These are phyloP conservation scores for Globisporangium cylindrosporum DNA, from an alignment of 352 stramenopile genomes.

Conservation along the genomic window DNA sequence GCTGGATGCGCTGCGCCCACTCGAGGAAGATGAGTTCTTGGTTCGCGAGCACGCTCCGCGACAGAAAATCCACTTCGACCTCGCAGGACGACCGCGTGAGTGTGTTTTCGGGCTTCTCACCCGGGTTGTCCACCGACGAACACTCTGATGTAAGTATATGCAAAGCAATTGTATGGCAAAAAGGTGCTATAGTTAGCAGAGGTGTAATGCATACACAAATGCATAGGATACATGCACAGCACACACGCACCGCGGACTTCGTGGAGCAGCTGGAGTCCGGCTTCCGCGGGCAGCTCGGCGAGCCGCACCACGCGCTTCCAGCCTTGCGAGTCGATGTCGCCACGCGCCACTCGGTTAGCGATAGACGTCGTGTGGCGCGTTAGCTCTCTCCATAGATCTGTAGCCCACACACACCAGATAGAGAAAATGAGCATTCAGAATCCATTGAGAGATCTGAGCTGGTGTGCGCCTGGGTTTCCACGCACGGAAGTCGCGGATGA, in stretches of 20 bases:
- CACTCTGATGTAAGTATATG: constrained; percentile 23
- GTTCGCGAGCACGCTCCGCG: constrained; percentile 16
- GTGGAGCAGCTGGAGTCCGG: constrained; percentile 30
- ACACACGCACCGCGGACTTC: constrained; percentile 31
- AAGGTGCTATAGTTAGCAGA: not conserved
- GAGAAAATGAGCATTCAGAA: not conserved
- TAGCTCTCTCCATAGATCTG: constrained; percentile 35
- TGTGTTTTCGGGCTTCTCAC: constrained; percentile 48
- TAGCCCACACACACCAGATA: not conserved
- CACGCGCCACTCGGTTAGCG: not conserved
- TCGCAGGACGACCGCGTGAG: constrained; percentile 37
- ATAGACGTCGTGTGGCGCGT: constrained; percentile 17
- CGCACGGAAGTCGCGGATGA: constrained; percentile 16
- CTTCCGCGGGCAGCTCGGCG: constrained; percentile 15
- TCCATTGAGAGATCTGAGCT: not conserved
- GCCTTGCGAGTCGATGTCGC: not conserved
- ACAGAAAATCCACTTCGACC: constrained; percentile 30
- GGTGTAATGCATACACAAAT: not conserved
- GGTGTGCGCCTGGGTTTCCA: constrained; percentile 6
- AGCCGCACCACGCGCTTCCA: constrained; percentile 41
- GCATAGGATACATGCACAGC: not conserved
- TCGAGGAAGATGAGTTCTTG: constrained; percentile 33
- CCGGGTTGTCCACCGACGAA: constrained; percentile 48
- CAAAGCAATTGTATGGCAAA: not conserved
- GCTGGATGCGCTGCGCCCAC: constrained; percentile 41